phyloP scores from a whole-genome alignment of 2,329 filamentous ascomycete species.

The Rugonectria rugulosa region DNA sequence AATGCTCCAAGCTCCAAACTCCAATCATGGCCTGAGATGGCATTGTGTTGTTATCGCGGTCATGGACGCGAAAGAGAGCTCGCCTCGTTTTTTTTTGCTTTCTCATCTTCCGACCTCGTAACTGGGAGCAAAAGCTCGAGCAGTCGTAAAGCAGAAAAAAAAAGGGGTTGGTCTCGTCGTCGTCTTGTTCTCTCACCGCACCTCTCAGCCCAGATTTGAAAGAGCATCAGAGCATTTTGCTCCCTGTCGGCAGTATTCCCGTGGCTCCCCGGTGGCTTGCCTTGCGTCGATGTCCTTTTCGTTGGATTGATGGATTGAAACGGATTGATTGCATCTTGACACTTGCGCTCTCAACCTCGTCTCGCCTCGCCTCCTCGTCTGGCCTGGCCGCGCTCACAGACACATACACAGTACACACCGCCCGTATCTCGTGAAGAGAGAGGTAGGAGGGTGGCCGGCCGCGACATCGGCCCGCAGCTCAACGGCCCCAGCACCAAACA shows the following conservation, averaged over 20 bases:
- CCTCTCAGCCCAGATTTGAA: slow-evolving; percentile 32
- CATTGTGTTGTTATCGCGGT: background rate
- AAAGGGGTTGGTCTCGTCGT: background rate
- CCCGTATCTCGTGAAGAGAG: no score
- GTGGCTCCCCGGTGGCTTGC: slow-evolving; percentile 34
- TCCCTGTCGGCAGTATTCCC: slow-evolving; percentile 19
- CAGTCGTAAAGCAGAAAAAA: background rate
- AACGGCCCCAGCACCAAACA: background rate
- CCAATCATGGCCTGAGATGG: background rate
- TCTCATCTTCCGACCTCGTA: no score
- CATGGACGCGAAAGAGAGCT: background rate
- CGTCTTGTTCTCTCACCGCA: slow-evolving; percentile 36
- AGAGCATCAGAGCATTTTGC: background rate
- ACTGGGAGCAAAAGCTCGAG: background rate
- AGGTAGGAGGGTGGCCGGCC: no score
- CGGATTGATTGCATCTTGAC: slow-evolving; percentile 8
- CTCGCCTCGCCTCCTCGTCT: no score
- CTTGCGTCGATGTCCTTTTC: background rate
- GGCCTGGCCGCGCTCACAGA: background rate
- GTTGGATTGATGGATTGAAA: slow-evolving; percentile 5
- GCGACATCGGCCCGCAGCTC: slow-evolving; percentile 9
- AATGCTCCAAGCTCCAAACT: background rate
- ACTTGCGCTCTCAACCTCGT: slow-evolving; percentile 22
- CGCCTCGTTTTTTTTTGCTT: background rate
- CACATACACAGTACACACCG: no score